phyloP scores from a whole-genome alignment of 1,139 yeast genomes.

The Ogataea hybrid region DNA sequence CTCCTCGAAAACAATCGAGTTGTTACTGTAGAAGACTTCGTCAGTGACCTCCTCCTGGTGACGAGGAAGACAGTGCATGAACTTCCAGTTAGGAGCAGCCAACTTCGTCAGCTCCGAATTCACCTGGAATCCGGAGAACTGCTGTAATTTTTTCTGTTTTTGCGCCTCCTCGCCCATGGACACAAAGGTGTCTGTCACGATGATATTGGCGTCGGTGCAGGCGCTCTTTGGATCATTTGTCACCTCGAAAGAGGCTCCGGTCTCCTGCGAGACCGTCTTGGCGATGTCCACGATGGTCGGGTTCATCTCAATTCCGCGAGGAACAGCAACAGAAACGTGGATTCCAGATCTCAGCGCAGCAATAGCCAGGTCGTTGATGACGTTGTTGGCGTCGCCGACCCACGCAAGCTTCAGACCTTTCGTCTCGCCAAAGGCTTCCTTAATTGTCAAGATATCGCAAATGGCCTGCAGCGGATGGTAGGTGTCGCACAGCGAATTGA shows the following conservation, averaged over 20 bases:
- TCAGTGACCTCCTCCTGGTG: constrained; percentile 92
- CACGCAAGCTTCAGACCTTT: constrained; percentile 80
- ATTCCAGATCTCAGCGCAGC: constrained; percentile 88
- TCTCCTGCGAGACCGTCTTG: constrained; percentile 45
- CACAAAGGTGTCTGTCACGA: constrained; percentile 97
- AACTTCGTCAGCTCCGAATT: constrained; percentile 61
- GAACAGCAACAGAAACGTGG: constrained; percentile 80
- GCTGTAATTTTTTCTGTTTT: constrained; percentile 65
- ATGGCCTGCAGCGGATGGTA: constrained; percentile 96
- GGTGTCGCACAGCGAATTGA: constrained; percentile 88
- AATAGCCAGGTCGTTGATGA: constrained; percentile 88
- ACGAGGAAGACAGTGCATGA: constrained; percentile 98
- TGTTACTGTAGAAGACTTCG: constrained; percentile 82
- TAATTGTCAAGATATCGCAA: constrained; percentile 83
- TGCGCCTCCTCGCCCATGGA: constrained; percentile 97
- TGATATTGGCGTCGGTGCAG: constrained; percentile 66
- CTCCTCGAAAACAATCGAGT: constrained; percentile 87
- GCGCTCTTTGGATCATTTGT: constrained; percentile 75
- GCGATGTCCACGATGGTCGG: constrained; percentile 57
- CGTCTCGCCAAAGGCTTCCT: constrained; percentile 61
- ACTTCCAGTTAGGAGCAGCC: constrained; percentile 72
- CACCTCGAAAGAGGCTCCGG: constrained; percentile 55
- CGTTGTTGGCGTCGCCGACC: constrained; percentile 97
- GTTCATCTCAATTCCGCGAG: constrained; percentile 66
- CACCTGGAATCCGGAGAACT: constrained; percentile 85